A percentile compares a stretch with the other conserved stretches of the same genome.
These are phyloP conservation scores for Pythium sp. DNA, from an alignment of 352 stramenopile genomes.

Conservation along the genomic window DNA sequence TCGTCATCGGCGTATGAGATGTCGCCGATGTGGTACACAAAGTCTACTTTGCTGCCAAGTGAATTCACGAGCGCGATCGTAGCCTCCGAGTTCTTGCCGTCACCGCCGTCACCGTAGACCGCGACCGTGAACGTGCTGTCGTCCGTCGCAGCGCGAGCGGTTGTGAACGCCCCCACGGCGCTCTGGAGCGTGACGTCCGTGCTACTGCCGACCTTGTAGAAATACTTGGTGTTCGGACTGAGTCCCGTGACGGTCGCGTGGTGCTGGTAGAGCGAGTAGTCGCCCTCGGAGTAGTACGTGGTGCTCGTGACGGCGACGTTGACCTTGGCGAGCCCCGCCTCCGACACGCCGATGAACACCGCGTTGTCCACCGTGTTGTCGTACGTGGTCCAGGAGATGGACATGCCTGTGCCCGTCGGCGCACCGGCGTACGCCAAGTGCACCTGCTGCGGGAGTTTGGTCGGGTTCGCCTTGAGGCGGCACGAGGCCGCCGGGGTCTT, in stretches of 20 bases:
- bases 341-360: too few species aligned
- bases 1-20: conserved; percentile 51
- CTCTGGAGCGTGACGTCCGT: conserved; percentile 23
- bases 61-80: conserved; percentile 25
- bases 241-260: conserved; percentile 30
- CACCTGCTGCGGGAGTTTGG: neutral
- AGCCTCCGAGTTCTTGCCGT: conserved; percentile 35
- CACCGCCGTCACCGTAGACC: conserved; percentile 58
- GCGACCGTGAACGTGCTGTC: too few species aligned
- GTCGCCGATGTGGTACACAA: conserved; percentile 74
- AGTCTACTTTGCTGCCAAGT: conserved; percentile 28
- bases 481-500: conserved; percentile 1
- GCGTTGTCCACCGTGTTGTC: too few species aligned
- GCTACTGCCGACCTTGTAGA: conserved; percentile 39
- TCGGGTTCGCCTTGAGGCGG: neutral
- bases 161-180: conserved; percentile 23
- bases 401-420: conserved; percentile 14
- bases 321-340: too few species aligned
- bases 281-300: too few species aligned
- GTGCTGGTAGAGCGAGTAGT: conserved; percentile 12
- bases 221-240: conserved; percentile 34
- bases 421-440: too few species aligned
- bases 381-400: conserved; percentile 9
- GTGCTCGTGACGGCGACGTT: too few species aligned
- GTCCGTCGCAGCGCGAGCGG: neutral